phyloP scores from a whole-genome alignment of 2,329 filamentous ascomycete genomes.

The Fusarium proliferatum region DNA sequence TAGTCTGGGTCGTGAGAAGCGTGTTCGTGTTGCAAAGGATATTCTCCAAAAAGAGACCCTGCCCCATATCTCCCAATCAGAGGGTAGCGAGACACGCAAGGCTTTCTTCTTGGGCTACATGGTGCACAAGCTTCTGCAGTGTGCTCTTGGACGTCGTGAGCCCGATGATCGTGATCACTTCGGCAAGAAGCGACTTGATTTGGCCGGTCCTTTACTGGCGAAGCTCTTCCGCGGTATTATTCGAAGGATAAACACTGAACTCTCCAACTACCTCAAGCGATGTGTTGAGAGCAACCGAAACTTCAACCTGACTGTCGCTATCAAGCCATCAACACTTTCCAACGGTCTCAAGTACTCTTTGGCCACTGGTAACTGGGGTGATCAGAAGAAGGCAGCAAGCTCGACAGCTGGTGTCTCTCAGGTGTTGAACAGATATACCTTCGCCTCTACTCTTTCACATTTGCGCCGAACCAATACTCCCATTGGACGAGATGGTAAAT shows the following conservation, averaged over 20 bases:
- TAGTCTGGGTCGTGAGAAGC: slow-evolving; percentile 83
- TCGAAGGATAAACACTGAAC: slow-evolving; percentile 88
- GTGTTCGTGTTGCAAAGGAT: slow-evolving; percentile 91
- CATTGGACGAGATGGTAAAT: slow-evolving; percentile 96
- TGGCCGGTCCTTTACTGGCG: slow-evolving; percentile 93
- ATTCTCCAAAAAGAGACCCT: slow-evolving; percentile 97
- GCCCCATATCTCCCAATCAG: slow-evolving; percentile 94
- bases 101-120: slow-evolving; percentile 99
- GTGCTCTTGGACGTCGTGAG: slow-evolving; percentile 90
- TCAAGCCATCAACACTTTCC: slow-evolving; percentile 91
- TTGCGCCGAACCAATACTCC: slow-evolving; percentile 94
- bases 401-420: slow-evolving; percentile 98
- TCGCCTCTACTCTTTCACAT: slow-evolving; percentile 95
- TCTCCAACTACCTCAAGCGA: slow-evolving; percentile 89
- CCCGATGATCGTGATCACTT: slow-evolving; percentile 99
- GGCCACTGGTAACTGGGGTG: slow-evolving; percentile 98
- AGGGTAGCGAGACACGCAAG: slow-evolving; percentile 94
- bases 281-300: slow-evolving; percentile 90
- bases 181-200: slow-evolving; percentile 96
- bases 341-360: slow-evolving; percentile 97
- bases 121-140: slow-evolving; percentile 95
- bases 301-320: slow-evolving; percentile 89
- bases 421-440: slow-evolving; percentile 97
- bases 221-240: slow-evolving; percentile 95
- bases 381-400: slow-evolving; percentile 97